Base-by-base conservation (phyloP, 371 early-diverging fungal genomes). In the Nematocida sp. region DNA sequence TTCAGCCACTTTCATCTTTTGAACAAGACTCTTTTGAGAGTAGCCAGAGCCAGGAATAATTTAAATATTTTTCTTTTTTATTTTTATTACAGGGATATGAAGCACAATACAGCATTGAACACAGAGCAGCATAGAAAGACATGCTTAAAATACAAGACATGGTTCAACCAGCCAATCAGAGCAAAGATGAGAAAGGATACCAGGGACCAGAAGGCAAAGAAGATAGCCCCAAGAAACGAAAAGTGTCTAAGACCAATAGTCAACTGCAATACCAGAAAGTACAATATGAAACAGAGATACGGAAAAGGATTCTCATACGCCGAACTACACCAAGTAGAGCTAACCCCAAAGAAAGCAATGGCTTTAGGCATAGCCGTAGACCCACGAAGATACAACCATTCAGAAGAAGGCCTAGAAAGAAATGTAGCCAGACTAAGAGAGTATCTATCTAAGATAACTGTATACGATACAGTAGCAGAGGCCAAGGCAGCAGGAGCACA, bases 231-330 rank as follows among this genome's bases (percentile, higher is more conserved):
- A 76, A 89, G 91, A 78, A 96, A 96, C 80, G 86, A 91, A 77
- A 93, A 96, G 84, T 90, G 90, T 85, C 90, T 91, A 61, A 89
- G 95, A 82, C 97, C 99, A 52, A 92, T 92, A 77, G 95, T 98
- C 65, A 89, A 92, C 80, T 92, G 94, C 86, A 93, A 90, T 57
- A 95, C 96, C 78, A 83, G 92, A 81, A 91, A 91, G 85, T 96
- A 98, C 90, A 98, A 98, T 91, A 89, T 86, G 85, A 94, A 94
- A 88, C 86, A 94, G 78, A 88, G 99, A 81, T 87, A 90, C 78
- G 99, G 99, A 76, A 88, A 93, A 81, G 99, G 99, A 77, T 98
- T 98, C 88, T 94, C 96, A 70, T 85, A 91, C 52, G 95, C 91
- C 77, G 99, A 98, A 87, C 87, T 95, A 76, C 90, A 93, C 87